Percentiles rank a stretch among this genome's conserved stretches.
These are phyloP conservation scores for Gossypium trilobum DNA, from an alignment of 441 rosid genomes.

Conservation along the genomic window DNA sequence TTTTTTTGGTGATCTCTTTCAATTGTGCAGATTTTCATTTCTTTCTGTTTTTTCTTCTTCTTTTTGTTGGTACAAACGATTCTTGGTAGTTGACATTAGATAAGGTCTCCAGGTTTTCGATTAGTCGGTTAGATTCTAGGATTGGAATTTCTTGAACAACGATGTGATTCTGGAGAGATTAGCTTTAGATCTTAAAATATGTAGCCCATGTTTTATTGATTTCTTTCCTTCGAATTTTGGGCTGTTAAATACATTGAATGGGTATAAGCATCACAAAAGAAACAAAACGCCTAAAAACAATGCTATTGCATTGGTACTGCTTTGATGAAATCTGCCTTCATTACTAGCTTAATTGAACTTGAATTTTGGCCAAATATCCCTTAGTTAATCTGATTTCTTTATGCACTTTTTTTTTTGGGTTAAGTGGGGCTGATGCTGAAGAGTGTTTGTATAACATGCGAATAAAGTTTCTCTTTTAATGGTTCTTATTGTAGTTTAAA, in stretches of 20 bases:
- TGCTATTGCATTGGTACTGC: not conserved
- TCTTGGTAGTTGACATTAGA: not conserved
- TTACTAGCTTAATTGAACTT: not conserved
- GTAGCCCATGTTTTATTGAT: not conserved
- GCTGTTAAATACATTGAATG: not conserved
- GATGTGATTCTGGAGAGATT: not conserved
- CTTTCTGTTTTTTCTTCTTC: not conserved
- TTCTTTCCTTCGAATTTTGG: not conserved
- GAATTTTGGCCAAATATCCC: not conserved
- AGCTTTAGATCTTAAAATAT: not conserved
- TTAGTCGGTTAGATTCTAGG: not conserved
- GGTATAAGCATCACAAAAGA: not conserved
- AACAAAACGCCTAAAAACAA: not conserved
- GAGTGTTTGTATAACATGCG: not conserved
- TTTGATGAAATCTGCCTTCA: constrained; percentile 3
- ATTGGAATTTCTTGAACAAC: not conserved
- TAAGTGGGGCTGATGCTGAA: not conserved
- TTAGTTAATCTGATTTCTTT: not conserved
- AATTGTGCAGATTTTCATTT: not conserved
- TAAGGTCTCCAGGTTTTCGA: not conserved
- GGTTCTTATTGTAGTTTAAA: not conserved
- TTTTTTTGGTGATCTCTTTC: not conserved
- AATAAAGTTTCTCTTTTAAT: not conserved
- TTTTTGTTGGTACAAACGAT: not conserved
- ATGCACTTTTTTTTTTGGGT: not conserved